phyloP scores from a whole-genome alignment of 495 filamentous ascomycete species.

The Pyrenula massariospora region DNA sequence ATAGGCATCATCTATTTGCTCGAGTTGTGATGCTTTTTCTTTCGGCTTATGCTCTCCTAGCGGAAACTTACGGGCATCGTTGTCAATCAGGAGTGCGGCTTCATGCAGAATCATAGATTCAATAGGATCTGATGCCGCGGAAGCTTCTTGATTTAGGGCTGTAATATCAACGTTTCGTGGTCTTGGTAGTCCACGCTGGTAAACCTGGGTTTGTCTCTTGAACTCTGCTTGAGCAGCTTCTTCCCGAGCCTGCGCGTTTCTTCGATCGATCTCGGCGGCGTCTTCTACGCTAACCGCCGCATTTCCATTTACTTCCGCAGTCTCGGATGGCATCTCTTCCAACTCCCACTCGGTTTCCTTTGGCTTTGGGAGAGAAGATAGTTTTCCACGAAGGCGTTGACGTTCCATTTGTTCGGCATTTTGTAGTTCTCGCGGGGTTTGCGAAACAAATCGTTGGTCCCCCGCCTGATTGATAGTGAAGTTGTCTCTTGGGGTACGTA shows the following conservation, averaged over 20 bases:
- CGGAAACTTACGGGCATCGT: constrained; percentile 69
- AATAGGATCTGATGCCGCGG: constrained; percentile 39
- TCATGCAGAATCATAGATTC: constrained; percentile 58
- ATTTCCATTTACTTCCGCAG: constrained; percentile 43
- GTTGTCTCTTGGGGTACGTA: constrained; percentile 83
- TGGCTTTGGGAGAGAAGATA: constrained; percentile 80
- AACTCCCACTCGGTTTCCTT: constrained; percentile 87
- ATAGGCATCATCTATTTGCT: constrained; percentile 56
- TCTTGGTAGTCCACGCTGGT: constrained; percentile 74
- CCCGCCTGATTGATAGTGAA: constrained; percentile 69
- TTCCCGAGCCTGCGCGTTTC: constrained; percentile 55
- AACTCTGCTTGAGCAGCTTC: constrained; percentile 66
- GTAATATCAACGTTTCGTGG: constrained; percentile 63
- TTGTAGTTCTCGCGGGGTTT: constrained; percentile 68
- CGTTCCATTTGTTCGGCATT: constrained; percentile 60
- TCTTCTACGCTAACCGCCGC: constrained; percentile 64
- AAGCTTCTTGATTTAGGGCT: constrained; percentile 49
- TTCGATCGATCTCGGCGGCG: constrained; percentile 66
- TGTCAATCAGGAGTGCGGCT: constrained; percentile 63
- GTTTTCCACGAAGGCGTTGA: constrained; percentile 52
- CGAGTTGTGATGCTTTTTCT: constrained; percentile 46
- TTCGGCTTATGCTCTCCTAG: constrained; percentile 51
- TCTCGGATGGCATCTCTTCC: constrained; percentile 75
- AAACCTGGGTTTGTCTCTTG: constrained; percentile 74
- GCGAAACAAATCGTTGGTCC: constrained; percentile 51